Percentiles rank a stretch among this genome's conserved stretches.
Conservation (phyloP, 371 early-diverging fungal genomes). For the Rhizopus microsporus region DNA sequence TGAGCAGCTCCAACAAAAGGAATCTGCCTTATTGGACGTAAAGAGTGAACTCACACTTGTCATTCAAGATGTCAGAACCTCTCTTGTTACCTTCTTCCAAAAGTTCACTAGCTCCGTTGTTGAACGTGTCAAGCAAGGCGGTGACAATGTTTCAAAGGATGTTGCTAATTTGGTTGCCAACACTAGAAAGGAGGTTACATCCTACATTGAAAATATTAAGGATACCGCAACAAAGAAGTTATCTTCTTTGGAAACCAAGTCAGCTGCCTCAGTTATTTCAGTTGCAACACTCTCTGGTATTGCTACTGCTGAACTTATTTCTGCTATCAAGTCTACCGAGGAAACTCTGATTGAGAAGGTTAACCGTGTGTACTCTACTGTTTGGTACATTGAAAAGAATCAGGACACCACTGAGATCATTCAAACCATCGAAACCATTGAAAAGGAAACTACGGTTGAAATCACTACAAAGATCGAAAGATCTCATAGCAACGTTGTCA, state of each 20-base stretch:
- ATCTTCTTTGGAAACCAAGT: slow-evolving; percentile 30
- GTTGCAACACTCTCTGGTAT: slow-evolving; percentile 26
- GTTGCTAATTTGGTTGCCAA: slow-evolving; percentile 24
- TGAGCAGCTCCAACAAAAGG: slow-evolving; percentile 28
- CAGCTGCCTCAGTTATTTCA: slow-evolving; percentile 19
- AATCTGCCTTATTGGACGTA: slow-evolving; percentile 27
- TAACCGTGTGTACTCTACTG: slow-evolving; percentile 25
- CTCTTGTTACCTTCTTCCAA: slow-evolving; percentile 27
- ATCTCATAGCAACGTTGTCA: slow-evolving; percentile 18
- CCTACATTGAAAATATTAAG: slow-evolving; percentile 20
- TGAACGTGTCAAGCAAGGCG: slow-evolving; percentile 24
- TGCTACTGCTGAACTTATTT: slow-evolving; percentile 28
- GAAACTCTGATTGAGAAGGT: slow-evolving; percentile 19
- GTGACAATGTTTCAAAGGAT: slow-evolving; percentile 30
- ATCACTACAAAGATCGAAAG: slow-evolving; percentile 28
- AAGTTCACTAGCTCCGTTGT: slow-evolving; percentile 23
- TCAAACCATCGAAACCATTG: slow-evolving; percentile 14
- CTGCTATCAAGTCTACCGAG: slow-evolving; percentile 22
- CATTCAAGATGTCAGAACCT: slow-evolving; percentile 19
- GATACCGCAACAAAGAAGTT: slow-evolving; percentile 26
- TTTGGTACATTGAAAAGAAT: slow-evolving; percentile 24
- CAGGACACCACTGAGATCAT: slow-evolving; percentile 20
- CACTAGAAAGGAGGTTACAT: slow-evolving; percentile 21
- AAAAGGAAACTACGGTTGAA: slow-evolving; percentile 23
- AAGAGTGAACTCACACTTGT: slow-evolving; percentile 24